Base-by-base conservation (phyloP, 2,329 filamentous ascomycete genomes). In the Trichoderma harzianum region DNA sequence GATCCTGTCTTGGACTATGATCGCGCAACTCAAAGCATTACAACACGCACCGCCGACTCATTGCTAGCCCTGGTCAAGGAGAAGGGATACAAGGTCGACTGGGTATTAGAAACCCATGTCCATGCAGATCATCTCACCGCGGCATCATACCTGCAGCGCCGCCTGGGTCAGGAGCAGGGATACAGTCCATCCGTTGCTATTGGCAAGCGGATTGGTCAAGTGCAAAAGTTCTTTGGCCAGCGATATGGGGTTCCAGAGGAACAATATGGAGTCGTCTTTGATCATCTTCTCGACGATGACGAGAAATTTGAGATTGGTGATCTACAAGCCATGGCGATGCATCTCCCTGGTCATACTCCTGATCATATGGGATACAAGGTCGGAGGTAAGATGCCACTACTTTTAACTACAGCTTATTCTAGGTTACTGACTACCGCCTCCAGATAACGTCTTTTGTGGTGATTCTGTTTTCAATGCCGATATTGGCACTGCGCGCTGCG, bases 111-210 rank as follows among this genome's bases (percentile, higher is more conserved):
- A 74, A 91, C 90, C 0, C 89, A 92, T 76, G 85, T 83, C 0
- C 87, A 90, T 73, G 88, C 88, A 4, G 87, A 91, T 70, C 88
- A 91, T 72, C 73, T 91, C 0, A 91, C 88, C 0, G 86, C 89
- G 0, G 83, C 89, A 0, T 82, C 83, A 5, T 91, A 91, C 76
- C 82, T 92, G 0, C 87, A 89, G 74, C 77, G 78, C 0, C 77
- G 76, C 2, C 80, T 90, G 0, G 74, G 77, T 0, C 72, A 80
- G 8, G 66, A 69, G 0, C 82, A 85, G 57, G 80, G 77, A 0
- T 39, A 71, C 1, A 79, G 77, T 63, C 85, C 87, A 0, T 74
- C 75, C 0, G 84, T 90, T 6, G 83, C 86, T n/a, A 89, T 90
- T 26, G 88, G 88, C 1, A 84, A 84, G 66, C 82, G 86, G 11